Base-by-base conservation (phyloP, 192 early-diverging fungal species). In the Coemansia sp. region DNA sequence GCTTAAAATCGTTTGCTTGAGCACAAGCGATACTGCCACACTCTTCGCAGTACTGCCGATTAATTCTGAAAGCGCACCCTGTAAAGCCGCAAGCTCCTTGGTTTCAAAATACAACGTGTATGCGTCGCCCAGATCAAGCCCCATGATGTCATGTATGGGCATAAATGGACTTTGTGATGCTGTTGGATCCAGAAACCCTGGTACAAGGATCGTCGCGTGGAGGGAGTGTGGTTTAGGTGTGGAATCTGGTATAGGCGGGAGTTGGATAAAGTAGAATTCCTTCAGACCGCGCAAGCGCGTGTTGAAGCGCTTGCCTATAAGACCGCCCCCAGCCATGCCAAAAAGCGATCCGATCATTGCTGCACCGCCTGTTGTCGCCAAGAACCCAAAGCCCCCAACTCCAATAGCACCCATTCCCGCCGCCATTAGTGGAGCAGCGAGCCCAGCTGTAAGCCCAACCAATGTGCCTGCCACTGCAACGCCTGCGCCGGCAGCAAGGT, bases 371-470 rank as follows among this genome's bases (percentile, higher is more conserved):
- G 71, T 69, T 23, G 83, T 75, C 6, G 76, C 77, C 5, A 75
- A 56, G 35, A 80, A 76, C 17, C 81, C 83, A 10, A 79, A 72
- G 23, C 79, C 82, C 3, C 79, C 77, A 25, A 83, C 75, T 17
- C 79, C 73, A 23, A 84, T 55, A 4, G 76, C 76, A 19, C 76
- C 82, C 62, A 86, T 64, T 2, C 85, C 85, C 8, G 85, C 85
- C 3, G 76, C 82, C 61, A 86, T 78, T 23, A 86, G 49, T 4
- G 85, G 85, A 9, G 85, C 79, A 5, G 85, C 85, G 25, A 86
- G 61, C 9, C 85, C 85, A 5, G 82, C 85, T 0, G 84, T 85
- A 11, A 83, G 56, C 11, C 81, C 84, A 23, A 85, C 79, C 14
- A 80, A 75, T 23, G 76, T 71, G 19, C 72, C 84, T 14, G 81